Base-by-base conservation (phyloP, 139 green algal genomes). In the Chlorella sp. region DNA sequence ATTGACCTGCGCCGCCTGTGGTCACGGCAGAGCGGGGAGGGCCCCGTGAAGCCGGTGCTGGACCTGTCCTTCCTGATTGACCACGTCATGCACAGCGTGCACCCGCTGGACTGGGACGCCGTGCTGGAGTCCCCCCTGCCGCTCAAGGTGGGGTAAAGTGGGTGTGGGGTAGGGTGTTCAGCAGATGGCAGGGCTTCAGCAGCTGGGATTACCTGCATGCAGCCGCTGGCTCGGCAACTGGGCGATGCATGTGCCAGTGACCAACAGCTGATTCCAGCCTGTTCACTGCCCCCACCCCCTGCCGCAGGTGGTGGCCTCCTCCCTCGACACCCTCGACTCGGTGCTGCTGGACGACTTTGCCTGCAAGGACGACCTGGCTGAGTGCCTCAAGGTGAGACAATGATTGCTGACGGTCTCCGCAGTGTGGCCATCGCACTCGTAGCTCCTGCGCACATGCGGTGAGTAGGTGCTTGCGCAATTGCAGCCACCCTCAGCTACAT, bases 31-130 rank as follows among this genome's bases (percentile, higher is more conserved):
- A 57, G 67, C 47, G 76, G 25, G 36, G 70, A 78, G 1, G 34
- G 63, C 2, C 30, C 57, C 21, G 34, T n/a, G 25, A 28, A 36
- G 60, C 76, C 76, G 0, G 86, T 78, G 30, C 95, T 98, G 85
- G 88, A 98, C 90, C 86, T 98, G 26, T 85, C 87, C 34, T 98
- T 92, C 85, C 79, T 98, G 65, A 68, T 98, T 2, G 94, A 98
- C 65, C 28, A 95, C 28, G 90, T 98, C 2, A 98, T 98, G 93
- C 11, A 90, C 23, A 55, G 86, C 3, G 63, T 89, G 55, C 91
- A 89, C 76, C 95, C 95, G 13, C 90, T 98, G 55, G 88, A 95
- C 86, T 97, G 90, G 90, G 81, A 95, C 4, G 84, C 82, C 3
- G 90, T 96, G 26, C 57, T 96, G 17, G n/a, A 79, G 41, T 95